phyloP scores from a whole-genome alignment of 164 flowering plant genomes.

The Umbilicus rupestris region DNA sequence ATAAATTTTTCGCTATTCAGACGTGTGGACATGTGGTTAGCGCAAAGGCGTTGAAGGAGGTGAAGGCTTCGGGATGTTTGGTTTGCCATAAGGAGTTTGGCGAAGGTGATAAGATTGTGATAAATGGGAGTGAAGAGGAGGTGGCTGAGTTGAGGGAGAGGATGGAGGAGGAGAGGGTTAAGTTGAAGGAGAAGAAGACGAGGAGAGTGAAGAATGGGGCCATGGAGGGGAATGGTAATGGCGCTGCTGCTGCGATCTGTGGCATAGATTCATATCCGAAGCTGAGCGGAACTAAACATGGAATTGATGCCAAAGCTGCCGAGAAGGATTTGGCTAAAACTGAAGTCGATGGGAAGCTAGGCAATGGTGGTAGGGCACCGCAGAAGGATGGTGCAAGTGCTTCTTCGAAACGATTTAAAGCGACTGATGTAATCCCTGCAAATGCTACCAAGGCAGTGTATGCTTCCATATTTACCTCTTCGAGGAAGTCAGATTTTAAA shows the following conservation, averaged over 20 bases:
- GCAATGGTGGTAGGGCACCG: constrained; percentile 15
- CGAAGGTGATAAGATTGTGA: constrained; percentile 72
- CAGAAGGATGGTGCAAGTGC: constrained; percentile 22
- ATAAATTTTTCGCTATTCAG: constrained; percentile 56
- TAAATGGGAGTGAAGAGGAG: constrained; percentile 82
- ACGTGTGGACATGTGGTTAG: constrained; percentile 96
- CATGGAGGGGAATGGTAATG: constrained; percentile 24
- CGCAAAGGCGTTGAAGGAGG: constrained; percentile 86
- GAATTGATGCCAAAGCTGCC: constrained; percentile 23
- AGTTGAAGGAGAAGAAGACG: constrained; percentile 47
- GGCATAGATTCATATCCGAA: not conserved
- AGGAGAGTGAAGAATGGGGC: constrained; percentile 47
- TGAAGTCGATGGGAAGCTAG: constrained; percentile 29
- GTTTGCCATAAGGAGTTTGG: constrained; percentile 60
- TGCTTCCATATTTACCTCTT: constrained; percentile 89
- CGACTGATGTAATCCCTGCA: constrained; percentile 45
- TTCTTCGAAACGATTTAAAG: constrained; percentile 49
- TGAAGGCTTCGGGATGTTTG: constrained; percentile 58
- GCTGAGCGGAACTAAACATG: constrained; percentile 45
- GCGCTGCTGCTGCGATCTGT: constrained; percentile 13
- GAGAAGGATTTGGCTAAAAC: constrained; percentile 23
- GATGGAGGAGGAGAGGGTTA: constrained; percentile 57
- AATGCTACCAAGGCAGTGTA: constrained; percentile 77
- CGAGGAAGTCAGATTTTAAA: constrained; percentile 62
- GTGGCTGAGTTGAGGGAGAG: constrained; percentile 55